Conservation (phyloP, 768 basidiomycete species). For the Agaricus sinodeliciosus region DNA sequence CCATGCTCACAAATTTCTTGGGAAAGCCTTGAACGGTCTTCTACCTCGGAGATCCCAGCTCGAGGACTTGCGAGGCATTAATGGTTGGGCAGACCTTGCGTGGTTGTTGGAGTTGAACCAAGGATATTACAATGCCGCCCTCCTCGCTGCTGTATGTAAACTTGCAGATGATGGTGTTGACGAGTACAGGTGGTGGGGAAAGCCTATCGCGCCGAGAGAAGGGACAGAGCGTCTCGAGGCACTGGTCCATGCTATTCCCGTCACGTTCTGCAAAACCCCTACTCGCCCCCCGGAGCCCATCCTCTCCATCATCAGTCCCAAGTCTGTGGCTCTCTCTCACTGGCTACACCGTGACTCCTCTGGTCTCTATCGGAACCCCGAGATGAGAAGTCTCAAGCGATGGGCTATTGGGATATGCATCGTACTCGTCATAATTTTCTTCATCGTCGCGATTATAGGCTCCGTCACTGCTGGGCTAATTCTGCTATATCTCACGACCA, state of each 20-base stretch:
- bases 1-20: constrained; percentile 15
- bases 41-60: constrained; percentile 16
- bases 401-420: neutral
- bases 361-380: neutral
- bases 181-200: constrained; percentile 11
- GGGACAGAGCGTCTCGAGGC: constrained; percentile 9
- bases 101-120: constrained; percentile 22
- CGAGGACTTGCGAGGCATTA: constrained; percentile 9
- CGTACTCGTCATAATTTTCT: neutral
- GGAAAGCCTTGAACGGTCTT: constrained; percentile 19
- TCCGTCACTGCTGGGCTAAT: neutral
- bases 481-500: neutral
- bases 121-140: constrained; percentile 19
- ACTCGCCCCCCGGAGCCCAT: neutral
- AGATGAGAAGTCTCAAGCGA: neutral
- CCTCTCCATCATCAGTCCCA: constrained; percentile 10
- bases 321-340: constrained; percentile 9
- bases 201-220: constrained; percentile 7
- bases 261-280: neutral
- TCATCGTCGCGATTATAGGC: neutral
- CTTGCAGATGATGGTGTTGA: constrained; percentile 1
- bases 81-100: constrained; percentile 20
- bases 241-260: constrained; percentile 6
- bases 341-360: neutral
- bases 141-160: constrained; percentile 19